Conservation (phyloP, 2,329 filamentous ascomycete genomes). For the Chaetomiaceae sp. region DNA sequence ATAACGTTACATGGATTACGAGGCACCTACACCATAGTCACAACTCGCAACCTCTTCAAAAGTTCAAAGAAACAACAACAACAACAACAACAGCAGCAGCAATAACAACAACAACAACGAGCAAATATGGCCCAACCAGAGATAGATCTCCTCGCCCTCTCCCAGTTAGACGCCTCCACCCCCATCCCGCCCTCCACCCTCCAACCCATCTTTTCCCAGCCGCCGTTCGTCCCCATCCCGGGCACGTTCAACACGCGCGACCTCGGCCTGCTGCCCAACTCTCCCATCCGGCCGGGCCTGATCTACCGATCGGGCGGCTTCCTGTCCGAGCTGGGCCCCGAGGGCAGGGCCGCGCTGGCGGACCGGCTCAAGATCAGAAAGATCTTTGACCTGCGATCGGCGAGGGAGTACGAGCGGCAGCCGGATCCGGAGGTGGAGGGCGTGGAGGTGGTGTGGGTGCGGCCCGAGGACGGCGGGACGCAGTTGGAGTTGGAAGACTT, state of each 20-base stretch:
- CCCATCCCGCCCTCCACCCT: constrained; percentile 32
- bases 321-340: constrained; percentile 34
- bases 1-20: no score
- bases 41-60: no score
- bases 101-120: no score
- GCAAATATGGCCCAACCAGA: no score
- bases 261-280: constrained; percentile 40
- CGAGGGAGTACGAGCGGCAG: constrained; percentile 38
- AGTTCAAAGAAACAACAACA: no score
- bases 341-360: constrained; percentile 36
- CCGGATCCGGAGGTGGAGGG: constrained; percentile 44
- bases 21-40: no score
- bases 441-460: constrained; percentile 44
- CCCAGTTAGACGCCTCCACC: constrained; percentile 38
- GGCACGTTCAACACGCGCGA: constrained; percentile 52
- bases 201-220: constrained; percentile 33
- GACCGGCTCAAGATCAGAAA: constrained; percentile 36
- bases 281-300: constrained; percentile 37
- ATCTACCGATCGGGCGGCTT: constrained; percentile 45
- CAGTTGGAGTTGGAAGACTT: constrained; percentile 40
- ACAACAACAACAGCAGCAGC: no score
- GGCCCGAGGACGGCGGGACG: constrained; percentile 35
- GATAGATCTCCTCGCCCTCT: constrained; percentile 36
- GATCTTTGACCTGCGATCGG: constrained; percentile 50
- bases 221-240: constrained; percentile 44